Evolutionary conservation across 805 yeast genomes (phyloP).

Genomic region (Jamesozyma spencerorum): DNA sequence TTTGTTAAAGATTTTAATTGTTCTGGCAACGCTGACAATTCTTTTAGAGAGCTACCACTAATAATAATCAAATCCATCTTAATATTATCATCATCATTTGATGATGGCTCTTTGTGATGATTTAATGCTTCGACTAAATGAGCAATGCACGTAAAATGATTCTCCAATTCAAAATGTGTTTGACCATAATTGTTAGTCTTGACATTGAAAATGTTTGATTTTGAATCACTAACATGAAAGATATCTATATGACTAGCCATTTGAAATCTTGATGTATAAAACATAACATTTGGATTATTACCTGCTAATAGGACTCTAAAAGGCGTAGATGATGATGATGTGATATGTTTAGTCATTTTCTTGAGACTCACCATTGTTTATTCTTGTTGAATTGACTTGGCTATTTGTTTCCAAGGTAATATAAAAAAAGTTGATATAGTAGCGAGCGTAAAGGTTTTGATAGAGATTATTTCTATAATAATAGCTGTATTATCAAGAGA

Average conservation of each 20-base stretch:
- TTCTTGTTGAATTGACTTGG: no score
- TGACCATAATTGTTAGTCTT: constrained; percentile 15
- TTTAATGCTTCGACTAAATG: constrained; percentile 9
- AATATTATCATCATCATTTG: neutral
- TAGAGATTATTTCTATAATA: no score
- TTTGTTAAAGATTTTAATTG: constrained; percentile 30
- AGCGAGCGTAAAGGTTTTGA: no score
- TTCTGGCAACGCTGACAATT: constrained; percentile 34
- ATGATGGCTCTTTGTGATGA: neutral
- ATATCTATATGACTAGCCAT: constrained; percentile 14
- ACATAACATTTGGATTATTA: constrained; percentile 18
- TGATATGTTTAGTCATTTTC: neutral
- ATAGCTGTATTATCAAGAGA: no score
- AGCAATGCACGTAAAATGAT: constrained; percentile 21
- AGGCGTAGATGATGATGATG: neutral
- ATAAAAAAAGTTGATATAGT: no score
- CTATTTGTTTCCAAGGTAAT: no score
- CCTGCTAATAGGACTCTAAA: constrained; percentile 17
- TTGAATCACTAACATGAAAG: constrained; percentile 19
- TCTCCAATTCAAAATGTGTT: constrained; percentile 9
- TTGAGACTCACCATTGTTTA: neutral
- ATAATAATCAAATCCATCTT: constrained; percentile 38
- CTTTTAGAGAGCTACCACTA: constrained; percentile 40
- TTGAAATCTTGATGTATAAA: constrained; percentile 21
- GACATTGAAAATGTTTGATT: constrained; percentile 8